Percentiles rank a stretch among this genome's conserved stretches.
Evolutionary conservation across 345 rosid genomes (phyloP).

Genomic region (rapeseed (Brassica napus)): Da-Ae NC_063440.1:25159501-25160000

Average conservation of each 20-base stretch:
- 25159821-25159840: background rate
- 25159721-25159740: background rate
- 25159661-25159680: background rate
- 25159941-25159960: background rate
- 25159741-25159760: background rate
- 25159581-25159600: background rate
- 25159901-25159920: background rate
- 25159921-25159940: background rate
- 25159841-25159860: background rate
- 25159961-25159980: background rate
- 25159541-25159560: background rate
- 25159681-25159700: background rate
- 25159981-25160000: background rate
- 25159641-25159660: background rate
- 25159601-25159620: constrained; percentile 34
- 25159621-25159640: background rate
- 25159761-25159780: background rate
- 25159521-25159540: constrained; percentile 10
- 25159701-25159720: background rate
- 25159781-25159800: background rate
- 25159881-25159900: background rate
- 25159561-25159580: background rate
- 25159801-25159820: background rate
- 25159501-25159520: constrained; percentile 9
- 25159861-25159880: background rate